Evolutionary conservation across 73 alveolate species (phyloP).

Genomic region (Paramecium pentaurelia): DNA sequence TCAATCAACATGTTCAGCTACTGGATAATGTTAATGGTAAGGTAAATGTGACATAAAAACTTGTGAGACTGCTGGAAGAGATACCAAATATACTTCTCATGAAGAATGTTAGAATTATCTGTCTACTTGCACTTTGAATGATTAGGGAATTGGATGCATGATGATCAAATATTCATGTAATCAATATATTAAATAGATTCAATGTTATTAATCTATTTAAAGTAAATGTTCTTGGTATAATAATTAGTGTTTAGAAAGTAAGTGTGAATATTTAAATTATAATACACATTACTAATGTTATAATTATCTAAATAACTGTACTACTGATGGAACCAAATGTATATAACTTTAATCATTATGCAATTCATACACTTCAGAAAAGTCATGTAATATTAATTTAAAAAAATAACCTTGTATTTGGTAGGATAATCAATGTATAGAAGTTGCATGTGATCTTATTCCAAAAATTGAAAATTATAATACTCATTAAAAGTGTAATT

Average conservation of each 20-base stretch:
- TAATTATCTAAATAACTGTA: neutral
- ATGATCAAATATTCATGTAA: neutral
- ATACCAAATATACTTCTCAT: neutral
- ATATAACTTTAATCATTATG: neutral
- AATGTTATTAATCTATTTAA: neutral
- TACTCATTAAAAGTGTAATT: neutral
- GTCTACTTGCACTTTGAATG: neutral
- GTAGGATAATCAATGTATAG: neutral
- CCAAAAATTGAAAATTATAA: neutral
- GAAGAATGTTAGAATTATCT: neutral
- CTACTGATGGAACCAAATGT: neutral
- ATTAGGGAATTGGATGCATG: slow-evolving; percentile 12
- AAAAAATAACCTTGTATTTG: neutral
- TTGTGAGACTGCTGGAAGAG: neutral
- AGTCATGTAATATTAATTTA: neutral
- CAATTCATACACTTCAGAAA: neutral
- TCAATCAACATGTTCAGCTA: neutral
- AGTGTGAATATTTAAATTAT: neutral
- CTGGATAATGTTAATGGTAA: neutral
- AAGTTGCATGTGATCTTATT: neutral
- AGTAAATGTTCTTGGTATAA: neutral
- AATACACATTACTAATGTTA: neutral
- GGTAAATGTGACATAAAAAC: neutral
- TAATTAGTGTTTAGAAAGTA: neutral
- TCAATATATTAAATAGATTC: neutral